Base-by-base conservation (phyloP, 352 stramenopile species). In the Thraustochytrium sp. region DNA sequence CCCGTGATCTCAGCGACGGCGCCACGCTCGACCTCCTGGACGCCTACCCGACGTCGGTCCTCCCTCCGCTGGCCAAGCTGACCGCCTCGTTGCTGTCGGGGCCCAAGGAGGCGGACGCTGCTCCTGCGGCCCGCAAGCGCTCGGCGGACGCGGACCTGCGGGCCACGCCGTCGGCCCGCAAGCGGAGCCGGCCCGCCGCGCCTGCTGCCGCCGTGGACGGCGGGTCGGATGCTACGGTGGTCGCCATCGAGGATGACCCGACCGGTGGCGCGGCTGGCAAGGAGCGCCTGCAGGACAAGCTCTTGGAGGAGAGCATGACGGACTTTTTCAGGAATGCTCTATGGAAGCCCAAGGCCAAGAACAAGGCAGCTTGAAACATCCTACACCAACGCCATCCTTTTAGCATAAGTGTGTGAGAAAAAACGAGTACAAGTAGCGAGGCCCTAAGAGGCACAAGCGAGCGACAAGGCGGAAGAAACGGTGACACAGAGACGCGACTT, bases 61-160 rank as follows among this genome's bases (percentile, higher is more conserved):
- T 80, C 13, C 68, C 68, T 23, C 51, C 68, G 26, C 37, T 80
- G 13, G 4, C 68, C 37, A 80, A 80, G 53, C 53, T 80, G 11
- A 51, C 40, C 1, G 26, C 13, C 1, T 46, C 31, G 0, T 23
- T 80, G 26, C 34, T 80, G 29, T 21, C 11, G n/a, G 48, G 44
- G 36, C 13, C 8, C 31, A 36, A 55, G 5, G 40, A 53, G 62
- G n/a, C 4, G 31, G 11, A 5, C 38, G 23, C 8, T 8, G 8
- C 29, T 9, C n/a, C 29, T 3, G 31, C 26, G 36, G 3, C 36
- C 21, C 31, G 36, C 11, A 75, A 75, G 62, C 23, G 26, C 18
- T 3, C n/a, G 23, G 37, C 62, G 5, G 62, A 29, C 18, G 16
- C 62, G 23, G 23, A 26, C 18, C 37, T 16, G 23, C 36, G 38